Conservation (phyloP, 2,329 filamentous ascomycete species). For the Dryadomyces quercus-mongolicae region DNA sequence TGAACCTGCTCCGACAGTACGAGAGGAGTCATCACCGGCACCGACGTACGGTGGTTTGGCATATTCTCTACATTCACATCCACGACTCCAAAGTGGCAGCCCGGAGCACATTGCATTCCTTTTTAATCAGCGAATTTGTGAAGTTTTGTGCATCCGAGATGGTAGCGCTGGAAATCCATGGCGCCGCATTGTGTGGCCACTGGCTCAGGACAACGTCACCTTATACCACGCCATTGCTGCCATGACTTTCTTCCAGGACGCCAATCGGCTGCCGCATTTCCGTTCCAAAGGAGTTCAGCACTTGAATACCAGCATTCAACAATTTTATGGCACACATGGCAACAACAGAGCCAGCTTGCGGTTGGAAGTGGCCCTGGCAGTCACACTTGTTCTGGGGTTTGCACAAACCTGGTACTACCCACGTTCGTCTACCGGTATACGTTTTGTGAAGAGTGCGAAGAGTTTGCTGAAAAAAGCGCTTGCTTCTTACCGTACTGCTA, state of each 20-base stretch:
- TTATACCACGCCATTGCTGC: constrained; percentile 4
- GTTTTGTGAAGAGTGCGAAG: constrained; percentile 2
- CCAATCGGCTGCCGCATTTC: not conserved
- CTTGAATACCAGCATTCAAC: constrained; percentile 3
- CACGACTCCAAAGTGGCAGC: not conserved
- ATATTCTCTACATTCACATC: not conserved
- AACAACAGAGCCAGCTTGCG: not conserved
- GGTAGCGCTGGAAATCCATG: constrained; percentile 1
- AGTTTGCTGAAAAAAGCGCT: not conserved
- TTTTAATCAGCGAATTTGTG: constrained; percentile 2
- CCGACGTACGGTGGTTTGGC: not conserved
- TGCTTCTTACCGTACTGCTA: not conserved
- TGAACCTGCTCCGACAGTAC: no score
- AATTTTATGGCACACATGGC: not conserved
- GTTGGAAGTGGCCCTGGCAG: constrained; percentile 1
- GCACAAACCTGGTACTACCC: constrained; percentile 6
- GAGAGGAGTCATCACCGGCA: not conserved
- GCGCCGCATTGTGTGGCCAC: constrained; percentile 3
- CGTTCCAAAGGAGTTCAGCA: not conserved
- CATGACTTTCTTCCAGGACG: constrained; percentile 6
- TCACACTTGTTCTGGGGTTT: not conserved
- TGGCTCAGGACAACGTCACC: constrained; percentile 1
- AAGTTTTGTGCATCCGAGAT: constrained; percentile 4
- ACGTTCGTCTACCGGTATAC: constrained; percentile 2
- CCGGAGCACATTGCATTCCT: constrained; percentile 5